Conservation (phyloP, 192 early-diverging fungal species). For the Backusella sp. region DNA sequence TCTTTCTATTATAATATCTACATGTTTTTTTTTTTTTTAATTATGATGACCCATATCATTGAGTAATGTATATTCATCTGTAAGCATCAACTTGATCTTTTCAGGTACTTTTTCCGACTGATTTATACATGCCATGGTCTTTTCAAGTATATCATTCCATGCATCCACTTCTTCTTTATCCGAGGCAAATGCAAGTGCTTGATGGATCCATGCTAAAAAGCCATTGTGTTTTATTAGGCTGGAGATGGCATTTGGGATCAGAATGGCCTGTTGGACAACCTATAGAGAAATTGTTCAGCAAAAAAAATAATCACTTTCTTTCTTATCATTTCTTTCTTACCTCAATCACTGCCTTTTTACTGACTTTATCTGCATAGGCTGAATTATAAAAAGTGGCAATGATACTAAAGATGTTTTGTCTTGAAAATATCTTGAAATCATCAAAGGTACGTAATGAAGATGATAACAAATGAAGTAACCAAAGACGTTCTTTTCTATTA, state of each 20-base stretch:
- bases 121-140: background rate
- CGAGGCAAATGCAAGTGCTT: conserved; percentile 14
- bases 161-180: conserved; percentile 1
- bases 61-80: background rate
- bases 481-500: conserved; percentile 67
- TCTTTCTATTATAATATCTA: background rate
- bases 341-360: conserved; percentile 49
- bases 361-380: conserved; percentile 57
- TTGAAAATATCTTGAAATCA: conserved; percentile 67
- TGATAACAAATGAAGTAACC: conserved; percentile 57
- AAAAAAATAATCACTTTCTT: background rate
- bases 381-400: conserved; percentile 68
- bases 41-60: background rate
- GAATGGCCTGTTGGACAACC: conserved; percentile 18
- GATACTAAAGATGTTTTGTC: conserved; percentile 71
- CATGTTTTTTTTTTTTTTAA: background rate
- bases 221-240: conserved; percentile 19
- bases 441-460: conserved; percentile 22
- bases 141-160: conserved; percentile 13
- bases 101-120: conserved; percentile 8
- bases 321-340: conserved; percentile 16
- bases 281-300: background rate
- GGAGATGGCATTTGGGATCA: conserved; percentile 6
- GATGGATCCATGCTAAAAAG: conserved; percentile 27
- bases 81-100: conserved; percentile 9